Base-by-base conservation (phyloP, 2,329 filamentous ascomycete genomes). In the Sarocladium kiliense region DNA sequence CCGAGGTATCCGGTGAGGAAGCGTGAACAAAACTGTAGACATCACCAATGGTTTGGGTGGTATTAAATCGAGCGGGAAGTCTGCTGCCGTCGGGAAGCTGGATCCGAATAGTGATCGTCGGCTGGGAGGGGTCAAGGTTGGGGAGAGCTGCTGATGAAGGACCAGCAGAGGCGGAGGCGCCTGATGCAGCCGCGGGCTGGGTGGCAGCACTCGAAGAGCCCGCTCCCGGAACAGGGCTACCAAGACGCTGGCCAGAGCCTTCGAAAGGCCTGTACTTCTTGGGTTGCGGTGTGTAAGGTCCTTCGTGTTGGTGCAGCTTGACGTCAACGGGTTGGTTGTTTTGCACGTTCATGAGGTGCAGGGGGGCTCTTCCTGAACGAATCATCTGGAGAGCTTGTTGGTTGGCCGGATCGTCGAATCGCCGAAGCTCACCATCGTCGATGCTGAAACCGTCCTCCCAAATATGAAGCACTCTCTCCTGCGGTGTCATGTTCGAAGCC, bases 381-480 rank as follows among this genome's bases (percentile, higher is more conserved):
- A 94, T 94, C 78, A 91, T 86, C 56, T 84, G 77, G 44, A 94
- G 76, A 54, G 88, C 87, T 51, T 79, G 77, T 27, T 85, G 82
- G 66, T 93, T 91, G 27, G 79, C 79, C 0, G 89, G 88, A 67
- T 94, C 89, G 63, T 92, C 87, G 65, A 89, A 93, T 55, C 88
- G 84, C 66, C 82, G 85, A 36, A 94, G 81, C 47, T 85, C 81
- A 26, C 90, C 90, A 64, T 94, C 88, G 57, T 92, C 89, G 58
- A 95, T 85, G 60, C 88, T 93, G 73, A 94, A 93, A 14, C 90
- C 90, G 65, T 95, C 86, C 41, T 81, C 79, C 90, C 90, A 95
- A 44, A 94, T 78, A 64, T 93, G 89, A 54, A 95, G 77, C 11
- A 84, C 80, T 53, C 89, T 85, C 53, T 84, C 82, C 58, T 88